phyloP scores from a whole-genome alignment of 148 eudicot genomes.

The Polygonum maritimum region DNA sequence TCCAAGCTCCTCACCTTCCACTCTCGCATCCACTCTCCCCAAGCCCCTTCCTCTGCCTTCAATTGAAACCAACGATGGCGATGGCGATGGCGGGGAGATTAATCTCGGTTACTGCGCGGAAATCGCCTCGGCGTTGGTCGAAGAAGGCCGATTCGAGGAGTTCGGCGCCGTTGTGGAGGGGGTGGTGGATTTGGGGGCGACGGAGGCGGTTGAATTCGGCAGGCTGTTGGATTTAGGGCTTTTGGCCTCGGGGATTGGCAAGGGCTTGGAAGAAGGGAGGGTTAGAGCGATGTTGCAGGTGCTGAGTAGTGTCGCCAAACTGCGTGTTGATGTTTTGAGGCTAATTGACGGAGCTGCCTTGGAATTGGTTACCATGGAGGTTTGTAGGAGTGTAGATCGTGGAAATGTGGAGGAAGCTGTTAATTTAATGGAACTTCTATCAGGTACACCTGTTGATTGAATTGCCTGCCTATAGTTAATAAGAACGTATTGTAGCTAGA shows the following conservation, averaged over 20 bases:
- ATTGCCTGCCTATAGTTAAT: not conserved
- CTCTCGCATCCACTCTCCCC: constrained; percentile 10
- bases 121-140: constrained; percentile 48
- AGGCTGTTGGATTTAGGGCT: constrained; percentile 26
- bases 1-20: constrained; percentile 19
- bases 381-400: constrained; percentile 17
- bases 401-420: constrained; percentile 42
- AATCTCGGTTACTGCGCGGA: constrained; percentile 33
- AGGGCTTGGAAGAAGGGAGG: constrained; percentile 33
- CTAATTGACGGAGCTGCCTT: constrained; percentile 40
- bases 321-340: constrained; percentile 45
- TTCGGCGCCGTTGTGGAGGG: constrained; percentile 42
- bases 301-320: constrained; percentile 28
- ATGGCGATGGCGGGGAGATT: not conserved
- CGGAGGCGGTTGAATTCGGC: constrained; percentile 20
- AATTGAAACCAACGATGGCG: constrained; percentile 15
- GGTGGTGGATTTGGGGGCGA: constrained; percentile 24
- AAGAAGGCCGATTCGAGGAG: constrained; percentile 43
- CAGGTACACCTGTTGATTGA: constrained; percentile 28
- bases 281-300: constrained; percentile 24
- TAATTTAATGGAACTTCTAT: constrained; percentile 41
- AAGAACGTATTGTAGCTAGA: not conserved
- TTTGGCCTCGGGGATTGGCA: constrained; percentile 32
- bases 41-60: constrained; percentile 18
- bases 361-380: constrained; percentile 32